Conservation (phyloP, 768 basidiomycete species). For the Leccinellum albellum region DNA sequence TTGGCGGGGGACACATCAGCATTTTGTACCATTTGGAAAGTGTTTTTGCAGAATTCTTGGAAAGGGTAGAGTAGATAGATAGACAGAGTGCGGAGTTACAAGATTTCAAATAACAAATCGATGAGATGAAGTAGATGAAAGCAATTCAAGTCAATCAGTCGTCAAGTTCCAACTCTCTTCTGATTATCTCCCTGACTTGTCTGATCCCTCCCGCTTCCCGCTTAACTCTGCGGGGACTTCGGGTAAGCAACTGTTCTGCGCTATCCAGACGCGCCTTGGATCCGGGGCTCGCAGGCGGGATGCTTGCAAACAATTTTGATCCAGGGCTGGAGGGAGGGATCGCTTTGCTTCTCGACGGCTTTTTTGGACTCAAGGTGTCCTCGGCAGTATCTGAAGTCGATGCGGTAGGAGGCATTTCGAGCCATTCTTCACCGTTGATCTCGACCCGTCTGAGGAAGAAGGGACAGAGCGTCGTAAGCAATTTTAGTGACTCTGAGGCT, state of each 20-base stretch:
- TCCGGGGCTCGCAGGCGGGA: slow-evolving; percentile 48
- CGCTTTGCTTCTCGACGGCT: slow-evolving; percentile 22
- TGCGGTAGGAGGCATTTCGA: slow-evolving; percentile 42
- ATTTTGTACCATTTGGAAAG: slow-evolving; percentile 43
- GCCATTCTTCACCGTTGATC: slow-evolving; percentile 54
- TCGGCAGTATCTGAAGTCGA: slow-evolving; percentile 16
- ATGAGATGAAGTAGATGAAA: slow-evolving; percentile 27
- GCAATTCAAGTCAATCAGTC: slow-evolving; percentile 39
- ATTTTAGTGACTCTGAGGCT: slow-evolving; percentile 66
- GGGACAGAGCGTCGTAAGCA: slow-evolving; percentile 69
- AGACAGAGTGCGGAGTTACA: slow-evolving; percentile 2
- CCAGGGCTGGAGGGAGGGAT: slow-evolving; percentile 38
- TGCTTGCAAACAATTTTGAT: slow-evolving; percentile 26
- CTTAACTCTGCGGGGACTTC: slow-evolving; percentile 72
- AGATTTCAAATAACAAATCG: slow-evolving; percentile 24
- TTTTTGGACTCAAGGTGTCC: slow-evolving; percentile 36
- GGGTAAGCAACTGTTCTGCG: slow-evolving; percentile 54
- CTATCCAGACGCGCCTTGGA: slow-evolving; percentile 52
- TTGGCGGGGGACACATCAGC: slow-evolving; percentile 51
- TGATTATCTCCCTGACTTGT: slow-evolving; percentile 78
- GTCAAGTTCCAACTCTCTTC: slow-evolving; percentile 69
- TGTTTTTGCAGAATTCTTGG: slow-evolving; percentile 39
- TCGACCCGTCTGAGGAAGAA: slow-evolving; percentile 71
- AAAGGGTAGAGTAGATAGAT: slow-evolving; percentile 14
- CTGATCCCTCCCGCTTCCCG: slow-evolving; percentile 70